Evolutionary conservation across 2,329 filamentous ascomycete genomes (phyloP).

Genomic region (Tolypocladium paradoxum): DNA sequence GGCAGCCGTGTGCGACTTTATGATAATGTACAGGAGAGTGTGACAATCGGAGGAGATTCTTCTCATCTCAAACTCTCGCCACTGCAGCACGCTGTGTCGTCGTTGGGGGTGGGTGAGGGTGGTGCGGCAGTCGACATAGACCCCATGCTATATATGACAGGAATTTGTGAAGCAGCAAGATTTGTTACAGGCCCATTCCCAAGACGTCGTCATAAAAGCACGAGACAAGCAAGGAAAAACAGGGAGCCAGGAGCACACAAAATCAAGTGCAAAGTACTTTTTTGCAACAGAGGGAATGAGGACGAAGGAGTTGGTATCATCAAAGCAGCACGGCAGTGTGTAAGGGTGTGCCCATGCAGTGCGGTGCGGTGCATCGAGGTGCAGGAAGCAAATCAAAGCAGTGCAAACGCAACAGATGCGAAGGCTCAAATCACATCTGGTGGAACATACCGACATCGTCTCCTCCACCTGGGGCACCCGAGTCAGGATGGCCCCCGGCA

Average conservation of each 20-base stretch:
- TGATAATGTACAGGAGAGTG: constrained; percentile 45
- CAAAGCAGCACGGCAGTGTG: constrained; percentile 19
- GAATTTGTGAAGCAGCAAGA: constrained; percentile 1
- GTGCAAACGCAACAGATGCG: constrained; percentile 29
- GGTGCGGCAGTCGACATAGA: constrained; percentile 14
- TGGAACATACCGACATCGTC: constrained; percentile 98
- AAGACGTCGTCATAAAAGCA: constrained; percentile 9
- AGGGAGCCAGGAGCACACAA: constrained; percentile 10
- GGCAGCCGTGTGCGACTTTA: constrained; percentile 35
- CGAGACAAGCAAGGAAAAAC: constrained; percentile 10
- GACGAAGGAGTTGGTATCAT: constrained; percentile 23
- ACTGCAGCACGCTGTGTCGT: constrained; percentile 1
- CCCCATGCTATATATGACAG: constrained; percentile 17
- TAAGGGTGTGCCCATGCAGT: constrained; percentile 3
- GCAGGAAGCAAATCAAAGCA: constrained; percentile 13
- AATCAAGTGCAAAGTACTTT: constrained; percentile 12
- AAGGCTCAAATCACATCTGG: constrained; percentile 61
- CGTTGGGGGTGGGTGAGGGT: not conserved
- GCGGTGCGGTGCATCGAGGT: constrained; percentile 9
- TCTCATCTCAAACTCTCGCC: constrained; percentile 1
- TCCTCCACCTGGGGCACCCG: constrained; percentile 52
- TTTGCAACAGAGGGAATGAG: constrained; percentile 1
- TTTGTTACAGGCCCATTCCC: constrained; percentile 20
- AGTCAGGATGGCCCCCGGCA: constrained; percentile 28
- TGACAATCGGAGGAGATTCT: not conserved